A percentile compares a stretch with the other conserved stretches of the same genome.
Evolutionary conservation across 2,329 filamentous ascomycete genomes (phyloP).

Genomic region (Pseudogymnoascus sp.): DNA sequence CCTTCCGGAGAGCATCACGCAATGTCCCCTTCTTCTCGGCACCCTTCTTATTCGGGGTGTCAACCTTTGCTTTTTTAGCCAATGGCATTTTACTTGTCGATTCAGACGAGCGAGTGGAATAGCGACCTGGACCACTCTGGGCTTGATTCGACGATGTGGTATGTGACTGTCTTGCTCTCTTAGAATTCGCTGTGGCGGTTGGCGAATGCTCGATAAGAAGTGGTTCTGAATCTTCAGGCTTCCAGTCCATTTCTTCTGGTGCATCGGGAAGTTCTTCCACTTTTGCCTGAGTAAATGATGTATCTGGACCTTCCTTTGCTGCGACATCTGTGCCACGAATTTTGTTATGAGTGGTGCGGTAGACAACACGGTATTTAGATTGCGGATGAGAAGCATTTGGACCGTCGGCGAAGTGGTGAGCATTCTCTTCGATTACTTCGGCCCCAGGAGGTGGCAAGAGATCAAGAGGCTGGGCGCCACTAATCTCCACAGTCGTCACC

Average conservation of each 20-base stretch:
- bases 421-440: constrained; percentile 47
- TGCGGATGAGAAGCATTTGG: constrained; percentile 15
- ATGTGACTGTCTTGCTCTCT: constrained; percentile 22
- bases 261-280: constrained; percentile 6
- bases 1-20: constrained; percentile 45
- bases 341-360: constrained; percentile 48
- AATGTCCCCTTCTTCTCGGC: constrained; percentile 40
- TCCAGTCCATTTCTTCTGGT: neutral
- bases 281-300: neutral
- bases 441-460: constrained; percentile 50
- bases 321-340: constrained; percentile 36
- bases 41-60: constrained; percentile 24
- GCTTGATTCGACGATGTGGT: neutral
- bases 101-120: constrained; percentile 20
- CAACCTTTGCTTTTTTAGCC: constrained; percentile 27
- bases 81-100: constrained; percentile 23
- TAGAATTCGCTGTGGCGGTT: constrained; percentile 23
- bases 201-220: neutral
- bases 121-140: constrained; percentile 17
- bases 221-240: neutral
- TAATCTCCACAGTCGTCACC: constrained; percentile 57
- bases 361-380: constrained; percentile 39
- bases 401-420: constrained; percentile 20
- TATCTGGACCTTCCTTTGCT: constrained; percentile 21
- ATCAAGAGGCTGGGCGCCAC: constrained; percentile 42